Percentiles rank a stretch among this genome's conserved stretches.
Conservation (phyloP, 176 grass and related monocot species). For the Juncus effusus region DNA sequence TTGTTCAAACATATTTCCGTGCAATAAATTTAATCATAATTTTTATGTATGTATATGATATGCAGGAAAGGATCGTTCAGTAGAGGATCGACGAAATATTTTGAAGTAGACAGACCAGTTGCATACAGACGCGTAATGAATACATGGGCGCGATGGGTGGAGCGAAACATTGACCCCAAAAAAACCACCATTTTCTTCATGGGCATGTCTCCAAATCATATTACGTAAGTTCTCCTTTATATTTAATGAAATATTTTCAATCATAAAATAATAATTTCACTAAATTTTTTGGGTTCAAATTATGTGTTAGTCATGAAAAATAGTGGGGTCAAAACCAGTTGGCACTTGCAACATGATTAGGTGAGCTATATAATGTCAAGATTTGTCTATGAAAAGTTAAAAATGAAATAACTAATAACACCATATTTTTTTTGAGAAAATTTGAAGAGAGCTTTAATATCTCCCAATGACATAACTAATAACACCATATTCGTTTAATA, state of each 20-base stretch:
- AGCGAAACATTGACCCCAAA: slow-evolving; percentile 78
- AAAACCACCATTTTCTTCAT: slow-evolving; percentile 89
- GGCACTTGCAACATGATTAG: slow-evolving; percentile 20
- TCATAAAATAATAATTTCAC: too few species aligned
- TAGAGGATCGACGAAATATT: slow-evolving; percentile 59
- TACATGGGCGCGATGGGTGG: slow-evolving; percentile 89
- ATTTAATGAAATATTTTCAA: too few species aligned
- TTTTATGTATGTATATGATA: too few species aligned
- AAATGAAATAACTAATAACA: too few species aligned
- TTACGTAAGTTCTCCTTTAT: slow-evolving; percentile 41
- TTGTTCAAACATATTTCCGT: too few species aligned
- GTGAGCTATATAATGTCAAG: not conserved
- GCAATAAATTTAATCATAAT: too few species aligned
- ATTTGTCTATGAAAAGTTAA: too few species aligned
- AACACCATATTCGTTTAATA: too few species aligned
- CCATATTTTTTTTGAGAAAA: too few species aligned
- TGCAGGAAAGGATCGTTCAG: slow-evolving; percentile 62
- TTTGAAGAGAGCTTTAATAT: too few species aligned
- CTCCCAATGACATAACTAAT: too few species aligned
- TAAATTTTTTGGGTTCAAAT: not conserved
- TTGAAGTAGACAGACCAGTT: slow-evolving; percentile 65
- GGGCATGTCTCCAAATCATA: slow-evolving; percentile 95
- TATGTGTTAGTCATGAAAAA: slow-evolving; percentile 6
- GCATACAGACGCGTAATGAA: slow-evolving; percentile 76
- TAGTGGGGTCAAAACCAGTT: not conserved